Evolutionary conservation across 2,329 filamentous ascomycete species (phyloP), one percentile per base, ranked within the genome.

Genomic region (Cladosporium velox): DNA sequence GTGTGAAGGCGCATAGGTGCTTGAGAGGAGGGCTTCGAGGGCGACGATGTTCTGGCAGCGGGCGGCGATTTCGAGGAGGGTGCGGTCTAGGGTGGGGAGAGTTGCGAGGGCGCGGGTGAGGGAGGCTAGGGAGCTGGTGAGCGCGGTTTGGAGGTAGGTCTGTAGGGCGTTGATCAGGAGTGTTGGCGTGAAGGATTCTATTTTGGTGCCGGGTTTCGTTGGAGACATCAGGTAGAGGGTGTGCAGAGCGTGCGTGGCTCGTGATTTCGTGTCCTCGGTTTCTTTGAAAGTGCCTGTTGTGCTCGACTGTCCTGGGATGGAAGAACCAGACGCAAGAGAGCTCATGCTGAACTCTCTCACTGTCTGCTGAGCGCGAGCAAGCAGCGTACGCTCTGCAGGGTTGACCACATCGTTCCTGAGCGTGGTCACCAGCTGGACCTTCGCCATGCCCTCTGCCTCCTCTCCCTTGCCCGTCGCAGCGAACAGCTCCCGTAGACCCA

Each of bases 41-140:
- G 92, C 92, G n/a, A 96, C 88, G 47, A 98, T 87, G 74, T 96
- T 96, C 76, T 97, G 93, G 75, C 94, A 97, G 55, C 91, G 86
- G 5, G 89, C 88, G 7, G 91, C 91, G 26, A 97, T 88, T 73
- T 98, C 95, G 18, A 87, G 83, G 1, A 98, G 83, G 0, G 92
- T 90, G 61, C 92, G 87, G 58, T 98, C 93, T 34, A 98, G 84
- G 0, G 86, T 90, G 0, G 94, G 91, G 2, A 98, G 83, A 66
- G 92, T 91, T 4, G 90, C 88, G 18, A 99, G 84, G 0, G 91
- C 89, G 26, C 93, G 85, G 1, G 90, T 84, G 11, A 99, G 83
- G 0, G 89, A 85, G 14, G 91, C 88, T 7, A 94, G 83, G 47
- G 91, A 93, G 55, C 90, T 90, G 67, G 93, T 92, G 15, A 97